Evolutionary conservation across 208 protist genomes (phyloP).

Genomic region (Acanthamoeba lugdunensis): DNA sequence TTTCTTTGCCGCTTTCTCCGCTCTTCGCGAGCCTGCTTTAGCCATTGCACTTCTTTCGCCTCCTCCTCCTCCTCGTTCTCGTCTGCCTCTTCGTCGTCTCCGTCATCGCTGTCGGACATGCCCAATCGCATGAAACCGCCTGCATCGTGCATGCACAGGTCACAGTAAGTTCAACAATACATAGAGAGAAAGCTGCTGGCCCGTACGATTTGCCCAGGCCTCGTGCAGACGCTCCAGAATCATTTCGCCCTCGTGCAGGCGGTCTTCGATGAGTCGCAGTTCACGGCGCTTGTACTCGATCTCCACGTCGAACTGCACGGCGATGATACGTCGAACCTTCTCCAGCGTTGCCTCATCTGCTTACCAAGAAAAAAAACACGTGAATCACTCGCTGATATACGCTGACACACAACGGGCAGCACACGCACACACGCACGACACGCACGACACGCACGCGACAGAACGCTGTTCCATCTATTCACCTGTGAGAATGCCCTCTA

Average conservation of each 20-base stretch:
- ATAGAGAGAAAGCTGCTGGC: no score
- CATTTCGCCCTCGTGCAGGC: constrained; percentile 13
- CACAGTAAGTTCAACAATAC: no score
- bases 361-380: neutral
- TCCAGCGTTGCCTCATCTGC: constrained; percentile 18
- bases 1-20: neutral
- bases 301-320: constrained; percentile 57
- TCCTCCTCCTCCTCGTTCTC: neutral
- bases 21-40: neutral
- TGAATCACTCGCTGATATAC: no score
- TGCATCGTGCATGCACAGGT: neutral
- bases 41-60: neutral
- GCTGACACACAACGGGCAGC: neutral
- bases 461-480: no score
- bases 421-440: neutral
- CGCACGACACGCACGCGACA: neutral
- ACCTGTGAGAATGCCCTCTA: neutral
- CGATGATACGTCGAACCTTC: neutral
- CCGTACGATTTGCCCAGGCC: constrained; percentile 45
- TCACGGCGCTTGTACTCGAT: constrained; percentile 36
- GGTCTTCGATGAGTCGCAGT: constrained; percentile 49
- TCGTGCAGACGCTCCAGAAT: constrained; percentile 5
- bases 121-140: neutral
- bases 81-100: neutral
- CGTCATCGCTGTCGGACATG: constrained; percentile 13